Conservation (phyloP, 129 eudicot genomes). For the Apium graveolens region DNA sequence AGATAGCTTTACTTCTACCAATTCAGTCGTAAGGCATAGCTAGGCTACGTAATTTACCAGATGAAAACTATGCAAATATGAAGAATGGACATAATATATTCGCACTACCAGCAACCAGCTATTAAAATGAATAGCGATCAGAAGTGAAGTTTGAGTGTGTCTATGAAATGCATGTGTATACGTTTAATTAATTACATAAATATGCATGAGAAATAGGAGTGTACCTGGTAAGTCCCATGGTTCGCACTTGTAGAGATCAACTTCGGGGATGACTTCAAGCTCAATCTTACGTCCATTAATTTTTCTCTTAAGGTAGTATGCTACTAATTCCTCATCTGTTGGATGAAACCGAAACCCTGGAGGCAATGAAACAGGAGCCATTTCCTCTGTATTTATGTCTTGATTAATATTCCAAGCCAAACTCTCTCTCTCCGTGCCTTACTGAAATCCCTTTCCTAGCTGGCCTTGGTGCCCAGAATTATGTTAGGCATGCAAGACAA, state of each 20-base stretch:
- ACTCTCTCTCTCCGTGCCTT: background rate
- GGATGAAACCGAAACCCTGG: conserved; percentile 97
- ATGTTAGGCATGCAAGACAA: background rate
- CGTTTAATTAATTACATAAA: no score
- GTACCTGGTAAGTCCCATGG: conserved; percentile 99
- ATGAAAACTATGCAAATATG: no score
- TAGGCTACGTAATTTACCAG: background rate
- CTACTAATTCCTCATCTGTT: conserved; percentile 86
- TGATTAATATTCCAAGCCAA: background rate
- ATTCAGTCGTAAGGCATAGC: background rate
- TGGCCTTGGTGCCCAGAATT: conserved; percentile 1
- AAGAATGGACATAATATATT: no score
- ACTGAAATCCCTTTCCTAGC: background rate
- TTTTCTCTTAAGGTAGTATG: conserved; percentile 83
- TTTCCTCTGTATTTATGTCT: background rate
- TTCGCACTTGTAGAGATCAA: conserved; percentile 97
- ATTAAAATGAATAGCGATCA: no score
- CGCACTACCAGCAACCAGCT: no score
- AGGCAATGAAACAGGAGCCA: conserved; percentile 97
- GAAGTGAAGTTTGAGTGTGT: background rate
- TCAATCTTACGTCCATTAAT: conserved; percentile 81
- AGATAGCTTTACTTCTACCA: background rate
- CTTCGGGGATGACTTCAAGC: conserved; percentile 90
- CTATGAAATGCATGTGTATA: no score
- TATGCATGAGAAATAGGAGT: background rate